Conservation (phyloP, 768 basidiomycete species). For the Hirschioporus abietinus region DNA sequence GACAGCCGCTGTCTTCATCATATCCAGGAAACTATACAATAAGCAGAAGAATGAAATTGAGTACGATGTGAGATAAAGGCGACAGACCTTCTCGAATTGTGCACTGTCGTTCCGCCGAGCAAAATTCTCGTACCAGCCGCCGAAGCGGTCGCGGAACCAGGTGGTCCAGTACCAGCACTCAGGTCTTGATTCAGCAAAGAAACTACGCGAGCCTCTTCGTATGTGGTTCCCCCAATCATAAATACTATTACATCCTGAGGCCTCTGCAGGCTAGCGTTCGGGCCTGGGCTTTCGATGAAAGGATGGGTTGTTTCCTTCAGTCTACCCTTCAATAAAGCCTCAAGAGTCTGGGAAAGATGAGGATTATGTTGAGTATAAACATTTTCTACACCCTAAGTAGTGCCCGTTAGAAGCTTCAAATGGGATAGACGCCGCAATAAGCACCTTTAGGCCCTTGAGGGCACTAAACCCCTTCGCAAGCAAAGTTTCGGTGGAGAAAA, state of each 20-base stretch:
- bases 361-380: slow-evolving; percentile 98
- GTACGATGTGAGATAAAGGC: background rate
- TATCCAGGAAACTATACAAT: slow-evolving; percentile 70
- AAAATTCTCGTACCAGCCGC: slow-evolving; percentile 70
- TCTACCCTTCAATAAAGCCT: slow-evolving; percentile 80
- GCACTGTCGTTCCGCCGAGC: slow-evolving; percentile 91
- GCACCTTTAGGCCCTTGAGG: slow-evolving; percentile 88
- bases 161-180: slow-evolving; percentile 34
- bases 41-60: slow-evolving; percentile 7
- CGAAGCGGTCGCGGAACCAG: slow-evolving; percentile 45
- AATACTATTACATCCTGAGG: slow-evolving; percentile 96
- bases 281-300: slow-evolving; percentile 69
- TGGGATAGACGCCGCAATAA: slow-evolving; percentile 7
- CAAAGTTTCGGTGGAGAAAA: slow-evolving; percentile 93
- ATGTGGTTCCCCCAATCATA: slow-evolving; percentile 94
- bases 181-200: slow-evolving; percentile 83
- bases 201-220: slow-evolving; percentile 87
- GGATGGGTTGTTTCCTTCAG: slow-evolving; percentile 88
- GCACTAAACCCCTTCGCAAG: slow-evolving; percentile 93
- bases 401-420: slow-evolving; percentile 10
- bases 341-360: slow-evolving; percentile 87
- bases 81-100: slow-evolving; percentile 85
- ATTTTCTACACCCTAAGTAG: slow-evolving; percentile 86
- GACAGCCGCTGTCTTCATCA: slow-evolving; percentile 71
- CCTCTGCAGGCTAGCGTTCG: slow-evolving; percentile 73